Conservation (phyloP, 495 filamentous ascomycete species). For the Aspergillus mulundensis region DNA sequence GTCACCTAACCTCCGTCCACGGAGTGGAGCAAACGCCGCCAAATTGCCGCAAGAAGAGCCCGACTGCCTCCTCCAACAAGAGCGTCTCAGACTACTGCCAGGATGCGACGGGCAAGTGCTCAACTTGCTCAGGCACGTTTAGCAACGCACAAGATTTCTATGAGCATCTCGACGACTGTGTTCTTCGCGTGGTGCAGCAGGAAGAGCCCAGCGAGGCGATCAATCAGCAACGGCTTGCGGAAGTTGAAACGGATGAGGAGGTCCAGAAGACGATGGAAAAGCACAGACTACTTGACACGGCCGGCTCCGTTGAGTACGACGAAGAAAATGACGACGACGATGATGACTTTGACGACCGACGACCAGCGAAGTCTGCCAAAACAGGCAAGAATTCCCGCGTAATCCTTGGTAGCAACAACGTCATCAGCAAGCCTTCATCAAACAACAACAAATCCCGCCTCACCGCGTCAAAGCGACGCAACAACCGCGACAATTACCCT, state of each 20-base stretch:
- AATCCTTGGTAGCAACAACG: conserved; percentile 48
- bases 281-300: conserved; percentile 64
- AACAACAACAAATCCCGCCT: conserved; percentile 37
- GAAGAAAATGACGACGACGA: conserved; percentile 58
- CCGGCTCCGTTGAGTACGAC: conserved; percentile 47
- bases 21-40: conserved; percentile 93
- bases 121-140: conserved; percentile 89
- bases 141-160: conserved; percentile 96
- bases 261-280: conserved; percentile 82
- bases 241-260: conserved; percentile 76
- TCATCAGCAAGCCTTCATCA: conserved; percentile 38
- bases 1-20: conserved; percentile 90
- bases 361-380: conserved; percentile 47
- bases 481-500: conserved; percentile 89
- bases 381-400: conserved; percentile 41
- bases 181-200: conserved; percentile 94
- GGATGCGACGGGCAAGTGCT: conserved; percentile 89
- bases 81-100: conserved; percentile 59
- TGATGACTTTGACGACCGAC: conserved; percentile 57
- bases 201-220: conserved; percentile 94
- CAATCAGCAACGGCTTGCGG: conserved; percentile 80
- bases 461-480: conserved; percentile 61
- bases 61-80: conserved; percentile 44
- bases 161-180: conserved; percentile 98
- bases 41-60: conserved; percentile 86